These are phyloP conservation scores for Bruguiera sexangula DNA, from an alignment of 345 rosid species.

Conservation along the genomic window DNA sequence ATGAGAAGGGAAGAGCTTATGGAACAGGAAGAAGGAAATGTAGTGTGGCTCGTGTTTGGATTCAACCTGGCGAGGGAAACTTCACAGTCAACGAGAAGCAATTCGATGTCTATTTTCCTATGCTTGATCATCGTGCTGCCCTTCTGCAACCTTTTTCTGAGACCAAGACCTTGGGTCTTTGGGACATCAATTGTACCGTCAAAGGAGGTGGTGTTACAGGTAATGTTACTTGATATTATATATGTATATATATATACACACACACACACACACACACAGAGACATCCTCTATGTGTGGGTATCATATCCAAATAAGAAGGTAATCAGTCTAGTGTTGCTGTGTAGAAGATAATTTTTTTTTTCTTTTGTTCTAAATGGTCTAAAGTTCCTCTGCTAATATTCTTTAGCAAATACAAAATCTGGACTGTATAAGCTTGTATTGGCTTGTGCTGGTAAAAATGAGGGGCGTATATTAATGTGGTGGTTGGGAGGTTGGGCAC, in stretches of 20 bases:
- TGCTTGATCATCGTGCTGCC: conserved; percentile 94
- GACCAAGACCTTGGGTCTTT: conserved; percentile 93
- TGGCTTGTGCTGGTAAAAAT: no score
- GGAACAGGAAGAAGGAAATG: conserved; percentile 98
- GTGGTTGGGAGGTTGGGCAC: no score
- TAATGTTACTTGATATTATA: conserved; percentile 22
- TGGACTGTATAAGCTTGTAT: no score
- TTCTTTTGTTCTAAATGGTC: no score
- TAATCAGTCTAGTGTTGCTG: no score
- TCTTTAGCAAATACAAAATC: no score
- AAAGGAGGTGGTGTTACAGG: conserved; percentile 94
- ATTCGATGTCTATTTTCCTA: conserved; percentile 83
- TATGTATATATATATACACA: neutral
- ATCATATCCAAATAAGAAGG: no score
- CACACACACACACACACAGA: no score
- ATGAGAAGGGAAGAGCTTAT: conserved; percentile 84
- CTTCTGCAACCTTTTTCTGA: conserved; percentile 91
- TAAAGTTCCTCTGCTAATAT: no score
- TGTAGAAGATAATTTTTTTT: no score
- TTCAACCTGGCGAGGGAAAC: conserved; percentile 82
- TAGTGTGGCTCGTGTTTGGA: conserved; percentile 91
- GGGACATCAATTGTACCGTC: conserved; percentile 84
- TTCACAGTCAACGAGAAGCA: conserved; percentile 73
- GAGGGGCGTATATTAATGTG: no score
- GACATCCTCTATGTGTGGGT: no score